A percentile compares a stretch with the other conserved stretches of the same genome.
phyloP scores from a whole-genome alignment of 179 eudicot species.

The Spergularia azorica region DNA sequence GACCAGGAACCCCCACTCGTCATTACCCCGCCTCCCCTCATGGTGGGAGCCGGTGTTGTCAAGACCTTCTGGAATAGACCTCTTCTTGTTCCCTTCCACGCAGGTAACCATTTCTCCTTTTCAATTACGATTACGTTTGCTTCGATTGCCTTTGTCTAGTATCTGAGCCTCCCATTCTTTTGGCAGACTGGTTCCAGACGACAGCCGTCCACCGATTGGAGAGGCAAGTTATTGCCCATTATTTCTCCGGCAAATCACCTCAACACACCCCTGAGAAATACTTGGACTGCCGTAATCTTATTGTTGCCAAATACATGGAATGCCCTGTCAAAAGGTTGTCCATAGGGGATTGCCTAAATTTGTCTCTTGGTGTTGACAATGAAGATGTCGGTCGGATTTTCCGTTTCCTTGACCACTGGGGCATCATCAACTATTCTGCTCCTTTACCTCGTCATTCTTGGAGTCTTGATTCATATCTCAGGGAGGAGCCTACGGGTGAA shows the following conservation, averaged over 20 bases:
- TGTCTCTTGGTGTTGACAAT: constrained; percentile 49
- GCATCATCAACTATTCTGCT: constrained; percentile 73
- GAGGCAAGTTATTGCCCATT: constrained; percentile 86
- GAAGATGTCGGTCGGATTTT: constrained; percentile 72
- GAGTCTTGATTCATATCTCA: constrained; percentile 52
- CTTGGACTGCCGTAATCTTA: constrained; percentile 67
- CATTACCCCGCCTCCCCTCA: constrained; percentile 62
- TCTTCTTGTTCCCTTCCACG: constrained; percentile 75
- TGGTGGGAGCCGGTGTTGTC: constrained; percentile 62
- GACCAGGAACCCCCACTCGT: constrained; percentile 48
- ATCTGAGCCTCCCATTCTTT: not conserved
- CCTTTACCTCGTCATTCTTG: constrained; percentile 40
- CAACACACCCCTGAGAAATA: constrained; percentile 81
- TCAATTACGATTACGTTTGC: too few relatives aligned
- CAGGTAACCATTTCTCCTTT: constrained; percentile 49
- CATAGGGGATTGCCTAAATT: constrained; percentile 56
- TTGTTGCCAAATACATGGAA: constrained; percentile 76
- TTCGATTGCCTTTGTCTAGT: too few relatives aligned
- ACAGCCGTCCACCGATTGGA: constrained; percentile 74
- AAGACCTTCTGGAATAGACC: constrained; percentile 62
- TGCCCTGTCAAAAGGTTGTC: constrained; percentile 66
- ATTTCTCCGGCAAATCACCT: constrained; percentile 74
- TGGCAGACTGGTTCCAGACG: constrained; percentile 93
- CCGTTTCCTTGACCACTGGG: constrained; percentile 95
- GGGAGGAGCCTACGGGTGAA: constrained; percentile 75